Evolutionary conservation across 2,329 filamentous ascomycete species (phyloP).

Genomic region (Seiridium unicorne): DNA sequence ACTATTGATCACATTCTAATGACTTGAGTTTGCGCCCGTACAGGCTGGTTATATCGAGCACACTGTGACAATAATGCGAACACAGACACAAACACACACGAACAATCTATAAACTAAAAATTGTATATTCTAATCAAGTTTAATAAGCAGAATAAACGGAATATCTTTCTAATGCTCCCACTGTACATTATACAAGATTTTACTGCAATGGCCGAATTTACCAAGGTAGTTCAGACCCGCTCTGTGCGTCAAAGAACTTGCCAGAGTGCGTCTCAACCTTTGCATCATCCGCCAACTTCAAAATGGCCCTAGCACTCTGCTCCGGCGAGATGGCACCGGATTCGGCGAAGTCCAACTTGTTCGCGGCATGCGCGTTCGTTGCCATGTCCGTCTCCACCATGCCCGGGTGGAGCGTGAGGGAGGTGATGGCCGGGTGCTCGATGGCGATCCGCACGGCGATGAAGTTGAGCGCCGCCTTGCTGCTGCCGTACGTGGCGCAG

Average conservation of each 20-base stretch:
- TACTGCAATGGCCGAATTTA: too few species aligned
- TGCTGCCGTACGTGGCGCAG: constrained; percentile 9
- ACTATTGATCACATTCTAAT: too few species aligned
- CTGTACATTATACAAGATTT: too few species aligned
- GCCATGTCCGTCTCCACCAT: neutral
- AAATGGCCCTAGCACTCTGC: constrained; percentile 14
- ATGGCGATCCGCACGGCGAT: constrained; percentile 12
- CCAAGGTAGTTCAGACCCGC: constrained; percentile 1
- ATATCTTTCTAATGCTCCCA: neutral
- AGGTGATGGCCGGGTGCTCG: constrained; percentile 12
- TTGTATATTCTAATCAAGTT: too few species aligned
- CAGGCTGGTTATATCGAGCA: too few species aligned
- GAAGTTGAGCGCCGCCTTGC: neutral
- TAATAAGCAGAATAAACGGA: too few species aligned
- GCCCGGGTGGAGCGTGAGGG: constrained; percentile 14
- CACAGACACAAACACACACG: too few species aligned
- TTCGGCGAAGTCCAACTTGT: constrained; percentile 10
- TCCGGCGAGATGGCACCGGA: constrained; percentile 16
- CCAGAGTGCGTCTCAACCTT: constrained; percentile 1
- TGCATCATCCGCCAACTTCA: constrained; percentile 11
- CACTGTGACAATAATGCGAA: too few species aligned
- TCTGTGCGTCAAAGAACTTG: constrained; percentile 4
- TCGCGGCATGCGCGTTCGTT: neutral
- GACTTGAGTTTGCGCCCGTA: too few species aligned
- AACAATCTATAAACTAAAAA: too few species aligned